A percentile compares a stretch with the other conserved stretches of the same genome.
Conservation (phyloP, 129 eudicot species). For the Flaveria bidentis region DNA sequence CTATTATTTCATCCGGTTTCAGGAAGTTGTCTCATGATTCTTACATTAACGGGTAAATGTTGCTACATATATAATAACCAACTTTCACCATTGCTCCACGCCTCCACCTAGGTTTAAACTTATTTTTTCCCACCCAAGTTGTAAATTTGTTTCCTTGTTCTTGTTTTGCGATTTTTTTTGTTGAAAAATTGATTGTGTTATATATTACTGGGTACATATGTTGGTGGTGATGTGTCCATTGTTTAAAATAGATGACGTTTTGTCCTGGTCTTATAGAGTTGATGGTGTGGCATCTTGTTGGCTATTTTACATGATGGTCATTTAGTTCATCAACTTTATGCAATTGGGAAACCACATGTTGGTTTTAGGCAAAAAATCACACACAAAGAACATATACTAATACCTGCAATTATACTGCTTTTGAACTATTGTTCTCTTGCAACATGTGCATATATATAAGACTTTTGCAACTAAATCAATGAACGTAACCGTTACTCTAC, state of each 20-base stretch:
- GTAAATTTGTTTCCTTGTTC: background rate
- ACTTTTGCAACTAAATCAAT: no score
- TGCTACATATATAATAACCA: background rate
- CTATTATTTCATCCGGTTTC: background rate
- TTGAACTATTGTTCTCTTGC: no score
- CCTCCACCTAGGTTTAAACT: background rate
- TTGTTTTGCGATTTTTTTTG: background rate
- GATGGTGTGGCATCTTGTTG: background rate
- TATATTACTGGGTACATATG: background rate
- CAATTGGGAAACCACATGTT: background rate
- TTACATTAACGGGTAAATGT: background rate
- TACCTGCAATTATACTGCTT: no score
- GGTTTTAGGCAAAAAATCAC: no score
- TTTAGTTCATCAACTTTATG: background rate
- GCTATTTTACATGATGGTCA: background rate
- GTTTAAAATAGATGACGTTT: background rate
- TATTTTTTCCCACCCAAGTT: background rate
- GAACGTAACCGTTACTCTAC: no score
- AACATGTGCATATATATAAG: no score
- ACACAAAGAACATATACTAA: no score
- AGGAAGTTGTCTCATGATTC: background rate
- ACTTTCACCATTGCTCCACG: background rate
- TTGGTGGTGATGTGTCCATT: background rate
- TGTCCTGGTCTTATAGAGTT: background rate
- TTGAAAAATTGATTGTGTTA: background rate